Conservation (phyloP, 768 basidiomycete genomes). For the Calocybe indica region DNA sequence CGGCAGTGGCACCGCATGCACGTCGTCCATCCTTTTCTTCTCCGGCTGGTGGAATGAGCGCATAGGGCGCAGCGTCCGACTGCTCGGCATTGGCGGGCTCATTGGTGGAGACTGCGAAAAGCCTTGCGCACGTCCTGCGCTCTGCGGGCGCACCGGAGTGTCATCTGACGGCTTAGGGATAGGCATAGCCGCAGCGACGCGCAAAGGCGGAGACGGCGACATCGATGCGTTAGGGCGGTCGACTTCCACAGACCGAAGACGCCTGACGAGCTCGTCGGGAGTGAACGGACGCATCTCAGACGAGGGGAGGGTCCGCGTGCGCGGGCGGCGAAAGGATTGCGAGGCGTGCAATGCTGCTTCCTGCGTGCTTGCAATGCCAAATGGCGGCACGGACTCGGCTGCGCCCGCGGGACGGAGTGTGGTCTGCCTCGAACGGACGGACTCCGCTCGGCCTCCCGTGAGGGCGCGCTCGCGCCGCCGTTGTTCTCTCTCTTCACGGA, state of each 20-base stretch:
- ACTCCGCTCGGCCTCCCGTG: conserved; percentile 15
- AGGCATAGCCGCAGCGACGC: background rate
- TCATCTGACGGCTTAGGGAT: conserved; percentile 5
- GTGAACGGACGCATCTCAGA: conserved; percentile 35
- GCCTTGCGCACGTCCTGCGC: conserved; percentile 10
- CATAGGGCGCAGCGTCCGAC: conserved; percentile 36
- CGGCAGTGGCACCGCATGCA: conserved; percentile 24
- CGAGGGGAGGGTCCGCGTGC: conserved; percentile 39
- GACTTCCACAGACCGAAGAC: conserved; percentile 47
- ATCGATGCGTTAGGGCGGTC: conserved; percentile 13
- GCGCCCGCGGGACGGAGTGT: conserved; percentile 34
- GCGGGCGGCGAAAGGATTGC: conserved; percentile 27
- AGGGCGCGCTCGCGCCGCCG: conserved; percentile 42
- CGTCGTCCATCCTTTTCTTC: conserved; percentile 25
- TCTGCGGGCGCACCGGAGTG: conserved; percentile 7
- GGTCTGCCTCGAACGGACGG: conserved; percentile 19
- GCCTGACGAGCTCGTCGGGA: conserved; percentile 53
- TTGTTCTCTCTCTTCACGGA: conserved; percentile 61
- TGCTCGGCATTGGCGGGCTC: conserved; percentile 1
- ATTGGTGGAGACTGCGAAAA: conserved; percentile 7
- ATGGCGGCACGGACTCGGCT: conserved; percentile 9
- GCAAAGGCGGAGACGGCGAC: conserved; percentile 3
- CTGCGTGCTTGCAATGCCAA: conserved; percentile 23
- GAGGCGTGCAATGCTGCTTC: conserved; percentile 33
- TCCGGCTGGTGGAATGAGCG: conserved; percentile 59